Evolutionary conservation across 805 yeast genomes (phyloP).

Genomic region (Candida peoriensis): DNA sequence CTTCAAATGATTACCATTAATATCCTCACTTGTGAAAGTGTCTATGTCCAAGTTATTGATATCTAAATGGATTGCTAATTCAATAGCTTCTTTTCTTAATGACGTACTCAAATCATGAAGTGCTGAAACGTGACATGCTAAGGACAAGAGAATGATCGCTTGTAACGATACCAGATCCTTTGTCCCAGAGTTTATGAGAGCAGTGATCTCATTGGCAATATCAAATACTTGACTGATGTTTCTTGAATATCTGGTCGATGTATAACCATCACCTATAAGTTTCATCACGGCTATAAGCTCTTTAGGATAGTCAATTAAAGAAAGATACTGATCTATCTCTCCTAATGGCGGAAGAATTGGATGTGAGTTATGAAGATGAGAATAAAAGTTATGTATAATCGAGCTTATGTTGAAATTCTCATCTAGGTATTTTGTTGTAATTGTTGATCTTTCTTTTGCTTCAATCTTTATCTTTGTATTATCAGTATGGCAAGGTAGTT

Average conservation of each 20-base stretch:
- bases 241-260: constrained; percentile 28
- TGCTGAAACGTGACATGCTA: constrained; percentile 47
- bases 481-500: constrained; percentile 17
- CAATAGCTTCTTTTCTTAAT: constrained; percentile 38
- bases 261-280: constrained; percentile 44
- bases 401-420: constrained; percentile 19
- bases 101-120: constrained; percentile 40
- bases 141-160: constrained; percentile 33
- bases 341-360: constrained; percentile 41
- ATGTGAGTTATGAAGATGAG: constrained; percentile 36
- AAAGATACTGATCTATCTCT: constrained; percentile 31
- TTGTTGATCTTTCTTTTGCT: background rate
- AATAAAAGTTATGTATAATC: constrained; percentile 28
- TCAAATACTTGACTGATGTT: constrained; percentile 38
- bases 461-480: constrained; percentile 9
- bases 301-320: constrained; percentile 27
- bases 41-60: constrained; percentile 35
- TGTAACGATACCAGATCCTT: constrained; percentile 42
- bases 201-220: constrained; percentile 28
- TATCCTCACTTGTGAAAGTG: constrained; percentile 16
- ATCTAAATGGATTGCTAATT: constrained; percentile 32
- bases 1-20: constrained; percentile 17
- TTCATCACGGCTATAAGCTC: constrained; percentile 45
- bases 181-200: constrained; percentile 22
- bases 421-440: constrained; percentile 2